Percentiles rank a stretch among this genome's conserved stretches.
Conservation (phyloP, 805 yeast genomes). For the Priceomyces haplophilus region DNA sequence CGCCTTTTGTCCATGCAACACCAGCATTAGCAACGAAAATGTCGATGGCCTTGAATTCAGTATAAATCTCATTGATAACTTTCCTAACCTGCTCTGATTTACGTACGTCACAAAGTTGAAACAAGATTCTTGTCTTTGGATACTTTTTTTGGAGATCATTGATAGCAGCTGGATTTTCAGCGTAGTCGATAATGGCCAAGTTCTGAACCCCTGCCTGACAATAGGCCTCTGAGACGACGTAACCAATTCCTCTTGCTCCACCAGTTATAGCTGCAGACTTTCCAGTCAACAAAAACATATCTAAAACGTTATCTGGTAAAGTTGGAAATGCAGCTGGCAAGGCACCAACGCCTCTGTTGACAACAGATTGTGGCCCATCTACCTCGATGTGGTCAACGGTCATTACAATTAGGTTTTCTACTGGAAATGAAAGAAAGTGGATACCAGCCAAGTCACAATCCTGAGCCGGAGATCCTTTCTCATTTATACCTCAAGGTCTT, state of each 20-base stretch:
- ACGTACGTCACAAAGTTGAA: conserved; percentile 39
- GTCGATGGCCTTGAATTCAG: conserved; percentile 36
- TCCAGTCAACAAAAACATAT: conserved; percentile 27
- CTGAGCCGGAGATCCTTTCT: background rate
- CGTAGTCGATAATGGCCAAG: conserved; percentile 42
- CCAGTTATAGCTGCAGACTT: conserved; percentile 38
- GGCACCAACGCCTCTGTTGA: conserved; percentile 36
- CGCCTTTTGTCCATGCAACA: conserved; percentile 46
- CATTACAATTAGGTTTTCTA: conserved; percentile 14
- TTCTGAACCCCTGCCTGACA: conserved; percentile 34
- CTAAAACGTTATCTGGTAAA: conserved; percentile 24
- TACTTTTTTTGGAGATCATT: conserved; percentile 23
- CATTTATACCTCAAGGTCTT: background rate
- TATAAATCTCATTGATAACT: conserved; percentile 28
- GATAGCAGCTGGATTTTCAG: conserved; percentile 27
- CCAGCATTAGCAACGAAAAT: conserved; percentile 48
- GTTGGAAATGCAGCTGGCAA: conserved; percentile 37
- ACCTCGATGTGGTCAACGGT: conserved; percentile 18
- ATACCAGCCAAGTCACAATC: background rate
- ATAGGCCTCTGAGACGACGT: conserved; percentile 33
- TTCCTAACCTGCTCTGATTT: conserved; percentile 34
- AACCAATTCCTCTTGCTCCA: conserved; percentile 39
- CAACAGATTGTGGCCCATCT: conserved; percentile 18
- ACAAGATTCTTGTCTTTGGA: conserved; percentile 32
- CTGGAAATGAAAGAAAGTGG: background rate